phyloP scores from a whole-genome alignment of 163 green algal genomes.

The Volvox carteri region DNA sequence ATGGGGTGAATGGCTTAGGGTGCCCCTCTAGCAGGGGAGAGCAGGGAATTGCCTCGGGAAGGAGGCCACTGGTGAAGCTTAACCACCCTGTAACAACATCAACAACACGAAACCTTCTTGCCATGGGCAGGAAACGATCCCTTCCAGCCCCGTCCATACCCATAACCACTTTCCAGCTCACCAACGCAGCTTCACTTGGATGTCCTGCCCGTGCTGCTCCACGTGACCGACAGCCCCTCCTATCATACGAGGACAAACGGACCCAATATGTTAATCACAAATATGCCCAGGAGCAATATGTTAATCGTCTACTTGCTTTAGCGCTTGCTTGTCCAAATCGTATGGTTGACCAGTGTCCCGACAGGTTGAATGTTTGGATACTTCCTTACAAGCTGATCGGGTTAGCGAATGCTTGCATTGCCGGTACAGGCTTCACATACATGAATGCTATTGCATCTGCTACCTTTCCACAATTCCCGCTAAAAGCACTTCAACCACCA shows the following conservation, averaged over 20 bases:
- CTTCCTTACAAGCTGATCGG: neutral
- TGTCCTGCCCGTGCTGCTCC: neutral
- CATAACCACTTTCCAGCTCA: neutral
- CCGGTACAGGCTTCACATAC: neutral
- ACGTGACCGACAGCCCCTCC: slow-evolving; percentile 11
- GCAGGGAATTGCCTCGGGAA: neutral
- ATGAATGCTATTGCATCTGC: neutral
- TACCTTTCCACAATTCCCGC: neutral
- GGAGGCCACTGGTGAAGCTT: neutral
- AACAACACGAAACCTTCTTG: neutral
- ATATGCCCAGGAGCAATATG: neutral
- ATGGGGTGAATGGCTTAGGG: neutral
- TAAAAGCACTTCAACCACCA: neutral
- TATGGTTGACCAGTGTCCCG: too few relatives aligned
- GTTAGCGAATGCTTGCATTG: neutral
- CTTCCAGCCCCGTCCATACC: neutral
- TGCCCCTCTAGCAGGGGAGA: neutral
- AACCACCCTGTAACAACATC: neutral
- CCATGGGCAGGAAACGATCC: neutral
- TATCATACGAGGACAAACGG: too few relatives aligned
- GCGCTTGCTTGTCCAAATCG: neutral
- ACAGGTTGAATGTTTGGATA: too few relatives aligned
- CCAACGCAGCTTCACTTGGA: slow-evolving; percentile 23
- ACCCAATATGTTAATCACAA: too few relatives aligned
- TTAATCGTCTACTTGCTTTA: neutral